Percentiles rank a stretch among this genome's conserved stretches.
Evolutionary conservation across 2,329 filamentous ascomycete species (phyloP).

Genomic region (Orbilia quercus): DNA sequence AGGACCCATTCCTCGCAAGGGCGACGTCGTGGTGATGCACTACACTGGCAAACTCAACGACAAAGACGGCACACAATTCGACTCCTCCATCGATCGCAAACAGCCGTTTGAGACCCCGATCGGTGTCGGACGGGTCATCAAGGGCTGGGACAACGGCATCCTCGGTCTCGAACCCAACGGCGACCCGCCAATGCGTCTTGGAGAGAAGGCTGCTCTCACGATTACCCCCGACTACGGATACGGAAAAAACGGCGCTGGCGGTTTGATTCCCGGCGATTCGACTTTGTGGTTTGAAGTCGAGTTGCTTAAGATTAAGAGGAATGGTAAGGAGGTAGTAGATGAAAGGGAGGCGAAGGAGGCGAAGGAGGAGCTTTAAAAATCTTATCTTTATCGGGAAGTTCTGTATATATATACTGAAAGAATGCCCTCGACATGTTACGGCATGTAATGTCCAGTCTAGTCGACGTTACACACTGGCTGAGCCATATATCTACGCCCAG

Average conservation of each 20-base stretch:
- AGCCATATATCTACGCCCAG: too few species aligned
- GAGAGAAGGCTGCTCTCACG: slow-evolving; percentile 86
- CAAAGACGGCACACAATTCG: slow-evolving; percentile 84
- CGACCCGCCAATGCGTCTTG: slow-evolving; percentile 68
- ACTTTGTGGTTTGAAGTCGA: slow-evolving; percentile 86
- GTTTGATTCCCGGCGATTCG: slow-evolving; percentile 53
- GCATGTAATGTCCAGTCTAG: too few species aligned
- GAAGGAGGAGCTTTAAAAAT: slow-evolving; percentile 38
- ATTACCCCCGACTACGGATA: slow-evolving; percentile 70
- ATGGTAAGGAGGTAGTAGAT: too few species aligned
- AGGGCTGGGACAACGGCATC: slow-evolving; percentile 88
- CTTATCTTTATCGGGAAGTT: too few species aligned
- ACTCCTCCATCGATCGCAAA: slow-evolving; percentile 81
- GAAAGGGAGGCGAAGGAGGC: too few species aligned
- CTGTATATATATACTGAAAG: not conserved
- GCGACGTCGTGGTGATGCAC: slow-evolving; percentile 43
- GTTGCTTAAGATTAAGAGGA: slow-evolving; percentile 76
- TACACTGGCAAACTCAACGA: slow-evolving; percentile 81
- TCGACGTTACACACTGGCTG: too few species aligned
- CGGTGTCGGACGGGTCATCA: slow-evolving; percentile 85
- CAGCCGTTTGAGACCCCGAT: slow-evolving; percentile 79
- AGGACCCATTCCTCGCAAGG: slow-evolving; percentile 21
- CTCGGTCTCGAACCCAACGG: slow-evolving; percentile 77
- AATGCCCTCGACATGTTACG: too few species aligned
- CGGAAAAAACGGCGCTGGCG: slow-evolving; percentile 25